Evolutionary conservation across 2,329 filamentous ascomycete species (phyloP).

Genomic region (Colletotrichum destructivum): DNA sequence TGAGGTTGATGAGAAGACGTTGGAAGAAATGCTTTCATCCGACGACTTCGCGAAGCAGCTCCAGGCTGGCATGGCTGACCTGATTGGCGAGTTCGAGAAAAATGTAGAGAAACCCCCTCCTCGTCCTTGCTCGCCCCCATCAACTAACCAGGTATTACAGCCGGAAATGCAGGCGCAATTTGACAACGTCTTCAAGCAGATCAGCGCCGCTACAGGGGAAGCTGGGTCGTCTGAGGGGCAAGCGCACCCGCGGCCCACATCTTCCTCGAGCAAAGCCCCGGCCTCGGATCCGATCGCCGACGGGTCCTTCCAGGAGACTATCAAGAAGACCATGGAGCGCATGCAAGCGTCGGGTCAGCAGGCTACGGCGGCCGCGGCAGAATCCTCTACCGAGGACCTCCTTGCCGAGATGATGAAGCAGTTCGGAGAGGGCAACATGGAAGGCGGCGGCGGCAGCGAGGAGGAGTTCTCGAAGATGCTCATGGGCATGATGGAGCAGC

Average conservation of each 20-base stretch:
- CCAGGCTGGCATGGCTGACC: conserved; percentile 89
- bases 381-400: conserved; percentile 81
- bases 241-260: conserved; percentile 46
- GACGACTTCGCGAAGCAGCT: conserved; percentile 88
- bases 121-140: neutral
- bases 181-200: conserved; percentile 82
- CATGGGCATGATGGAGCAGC: conserved; percentile 98
- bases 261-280: conserved; percentile 44
- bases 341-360: conserved; percentile 93
- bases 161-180: conserved; percentile 85
- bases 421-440: conserved; percentile 77
- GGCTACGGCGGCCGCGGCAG: conserved; percentile 83
- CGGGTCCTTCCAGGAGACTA: conserved; percentile 90
- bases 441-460: conserved; percentile 72
- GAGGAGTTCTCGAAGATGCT: conserved; percentile 96
- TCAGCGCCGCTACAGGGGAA: conserved; percentile 67
- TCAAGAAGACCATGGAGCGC: conserved; percentile 93
- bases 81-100: conserved; percentile 80
- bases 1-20: conserved; percentile 47
- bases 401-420: conserved; percentile 94
- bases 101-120: conserved; percentile 20
- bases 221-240: conserved; percentile 42
- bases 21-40: conserved; percentile 69
- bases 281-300: conserved; percentile 62
- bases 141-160: conserved; percentile 50